A percentile compares a stretch with the other conserved stretches of the same genome.
Conservation (phyloP, 2,329 filamentous ascomycete genomes). For the Exophiala phaeomuriformis region DNA sequence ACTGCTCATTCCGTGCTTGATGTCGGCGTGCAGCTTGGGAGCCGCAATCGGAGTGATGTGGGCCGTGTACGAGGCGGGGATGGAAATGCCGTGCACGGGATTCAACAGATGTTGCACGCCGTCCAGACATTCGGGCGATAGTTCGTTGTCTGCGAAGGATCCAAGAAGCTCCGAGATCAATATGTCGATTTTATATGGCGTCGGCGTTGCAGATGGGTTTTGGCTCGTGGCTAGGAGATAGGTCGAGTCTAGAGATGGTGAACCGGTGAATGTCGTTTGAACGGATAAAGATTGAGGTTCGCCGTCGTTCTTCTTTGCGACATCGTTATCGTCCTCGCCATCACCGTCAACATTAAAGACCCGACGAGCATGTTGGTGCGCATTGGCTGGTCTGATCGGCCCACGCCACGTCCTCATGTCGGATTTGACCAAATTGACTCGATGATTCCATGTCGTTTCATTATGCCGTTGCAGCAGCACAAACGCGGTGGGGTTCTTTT, state of each 20-base stretch:
- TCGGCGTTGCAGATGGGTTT: constrained; percentile 15
- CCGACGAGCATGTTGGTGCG: constrained; percentile 18
- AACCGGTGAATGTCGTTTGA: constrained; percentile 32
- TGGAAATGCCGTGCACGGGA: constrained; percentile 76
- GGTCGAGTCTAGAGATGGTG: constrained; percentile 46
- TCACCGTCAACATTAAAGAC: constrained; percentile 19
- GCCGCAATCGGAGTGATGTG: constrained; percentile 88
- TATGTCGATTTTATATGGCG: constrained; percentile 61
- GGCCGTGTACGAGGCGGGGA: constrained; percentile 86
- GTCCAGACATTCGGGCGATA: constrained; percentile 92
- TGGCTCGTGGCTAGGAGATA: constrained; percentile 11
- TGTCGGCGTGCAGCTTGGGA: constrained; percentile 76
- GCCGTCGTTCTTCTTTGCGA: constrained; percentile 23
- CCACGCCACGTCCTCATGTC: constrained; percentile 98
- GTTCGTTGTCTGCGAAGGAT: constrained; percentile 93
- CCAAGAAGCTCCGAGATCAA: constrained; percentile 88
- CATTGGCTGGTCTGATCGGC: constrained; percentile 39
- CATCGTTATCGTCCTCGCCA: constrained; percentile 31
- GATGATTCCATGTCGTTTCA: constrained; percentile 66
- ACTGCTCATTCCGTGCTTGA: constrained; percentile 52
- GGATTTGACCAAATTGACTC: constrained; percentile 82
- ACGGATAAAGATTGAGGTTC: constrained; percentile 33
- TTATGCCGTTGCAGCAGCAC: constrained; percentile 88
- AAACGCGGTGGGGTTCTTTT: constrained; percentile 98
- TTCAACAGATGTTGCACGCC: constrained; percentile 88